Base-by-base conservation (phyloP, 495 filamentous ascomycete genomes). In the Saxispiralis lemnorum region DNA sequence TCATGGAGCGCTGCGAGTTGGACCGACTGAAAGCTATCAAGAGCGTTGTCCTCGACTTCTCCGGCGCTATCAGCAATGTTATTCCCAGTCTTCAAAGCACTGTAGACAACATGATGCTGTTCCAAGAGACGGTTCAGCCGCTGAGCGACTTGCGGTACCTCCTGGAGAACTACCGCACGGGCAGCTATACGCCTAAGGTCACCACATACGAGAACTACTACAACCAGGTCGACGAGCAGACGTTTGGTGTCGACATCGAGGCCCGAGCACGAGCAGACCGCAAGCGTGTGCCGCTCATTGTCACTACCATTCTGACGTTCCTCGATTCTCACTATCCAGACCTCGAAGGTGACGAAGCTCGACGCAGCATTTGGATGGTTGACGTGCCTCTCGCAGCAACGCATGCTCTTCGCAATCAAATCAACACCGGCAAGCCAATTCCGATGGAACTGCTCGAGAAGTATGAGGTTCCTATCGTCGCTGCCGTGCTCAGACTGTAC, bases 141-240 rank as follows among this genome's bases (percentile, higher is more conserved):
- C 56, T 76, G 13, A 85, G 86, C 28, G 89, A 99, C 64, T 66
- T 96, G 47, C 72, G 92, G 53, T 99, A 96, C 54, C 69, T 99
- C 43, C 68, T 99, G n/a, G 92, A 96, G 64, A 95, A 87, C 58
- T 96, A 99, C 58, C 78, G 89, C 31, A 99, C 89, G 16, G 89
- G 89, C 39, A 79, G 76, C 37, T 99, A 92, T 62, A 70, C 81
- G 13, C 89, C 89, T 7, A 86, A 73, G 48, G 88, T 96, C n/a
- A 77, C 86, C 40, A 73, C 78, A 3, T 99, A 96, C 61, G 89
- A 99, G 65, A 96, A 94, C 61, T 99, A 99, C 62, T 99, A 99
- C 63, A 94, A 94, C 52, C 83, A 81, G 38, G 86, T 93, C 7
- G 89, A 94, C 64, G 88, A 96, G 56, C 84, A 96, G 69, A 93